Conservation (phyloP, 192 early-diverging fungal species). For the Coemansia sp. region DNA sequence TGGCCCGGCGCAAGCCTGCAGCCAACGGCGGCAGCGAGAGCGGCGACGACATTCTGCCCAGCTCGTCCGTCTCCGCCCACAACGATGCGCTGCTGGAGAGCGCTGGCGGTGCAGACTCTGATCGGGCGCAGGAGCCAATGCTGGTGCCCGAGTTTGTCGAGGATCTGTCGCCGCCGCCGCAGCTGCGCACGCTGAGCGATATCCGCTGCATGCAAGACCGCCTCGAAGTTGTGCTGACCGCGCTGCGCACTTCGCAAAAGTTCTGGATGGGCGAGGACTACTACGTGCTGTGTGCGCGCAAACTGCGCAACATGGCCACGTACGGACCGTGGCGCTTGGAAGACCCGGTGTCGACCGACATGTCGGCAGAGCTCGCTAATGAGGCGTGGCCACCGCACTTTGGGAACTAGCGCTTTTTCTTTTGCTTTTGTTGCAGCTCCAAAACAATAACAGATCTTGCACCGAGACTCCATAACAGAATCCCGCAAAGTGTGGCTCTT, state of each 20-base stretch:
- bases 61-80: constrained; percentile 29
- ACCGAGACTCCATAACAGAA: neutral
- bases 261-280: constrained; percentile 55
- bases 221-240: constrained; percentile 48
- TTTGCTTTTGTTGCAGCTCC: constrained; percentile 4
- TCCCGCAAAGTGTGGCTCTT: neutral
- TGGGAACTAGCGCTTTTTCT: constrained; percentile 5
- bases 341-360: constrained; percentile 44
- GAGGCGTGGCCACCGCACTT: constrained; percentile 20
- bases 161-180: constrained; percentile 46
- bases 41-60: constrained; percentile 27
- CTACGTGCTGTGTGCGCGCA: constrained; percentile 50
- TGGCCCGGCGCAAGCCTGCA: constrained; percentile 39
- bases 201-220: constrained; percentile 55
- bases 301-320: constrained; percentile 46
- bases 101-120: neutral
- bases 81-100: constrained; percentile 7
- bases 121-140: constrained; percentile 13
- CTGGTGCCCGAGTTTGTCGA: constrained; percentile 36
- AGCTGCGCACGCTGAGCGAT: constrained; percentile 44
- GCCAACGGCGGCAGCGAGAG: neutral
- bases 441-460: constrained; percentile 5
- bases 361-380: constrained; percentile 30
- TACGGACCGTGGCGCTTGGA: constrained; percentile 45
- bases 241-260: constrained; percentile 45